Percentiles rank a stretch among this genome's conserved stretches.
phyloP scores from a whole-genome alignment of 164 flowering plant species.

The Euptelea pleiosperma region DNA sequence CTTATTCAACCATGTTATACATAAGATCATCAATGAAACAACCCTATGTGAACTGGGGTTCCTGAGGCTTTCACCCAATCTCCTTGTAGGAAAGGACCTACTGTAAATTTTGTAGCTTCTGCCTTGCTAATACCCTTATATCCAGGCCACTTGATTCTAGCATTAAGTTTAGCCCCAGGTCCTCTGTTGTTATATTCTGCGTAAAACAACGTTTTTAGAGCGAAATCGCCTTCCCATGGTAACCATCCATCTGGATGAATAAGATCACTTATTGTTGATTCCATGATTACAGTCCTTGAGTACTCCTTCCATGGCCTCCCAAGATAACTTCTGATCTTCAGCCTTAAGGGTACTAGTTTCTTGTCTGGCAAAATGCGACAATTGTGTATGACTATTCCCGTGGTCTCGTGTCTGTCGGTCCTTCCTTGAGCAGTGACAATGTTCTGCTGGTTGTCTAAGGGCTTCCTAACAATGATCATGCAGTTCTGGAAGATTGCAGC shows the following conservation, averaged over 20 bases:
- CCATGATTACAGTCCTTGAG: slow-evolving; percentile 31
- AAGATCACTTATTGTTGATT: slow-evolving; percentile 24
- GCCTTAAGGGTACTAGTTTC: slow-evolving; percentile 14
- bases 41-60: slow-evolving; percentile 14
- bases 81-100: slow-evolving; percentile 19
- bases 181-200: slow-evolving; percentile 25
- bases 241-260: slow-evolving; percentile 28
- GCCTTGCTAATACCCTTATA: slow-evolving; percentile 13
- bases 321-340: slow-evolving; percentile 16
- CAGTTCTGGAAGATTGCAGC: slow-evolving; percentile 39
- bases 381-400: slow-evolving; percentile 34
- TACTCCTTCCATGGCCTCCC: slow-evolving; percentile 38
- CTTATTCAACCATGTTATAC: not conserved
- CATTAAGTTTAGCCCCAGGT: slow-evolving; percentile 17
- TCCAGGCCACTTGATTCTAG: slow-evolving; percentile 28
- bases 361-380: slow-evolving; percentile 23
- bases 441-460: slow-evolving; percentile 35
- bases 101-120: slow-evolving; percentile 21
- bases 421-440: slow-evolving; percentile 50
- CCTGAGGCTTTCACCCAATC: slow-evolving; percentile 23
- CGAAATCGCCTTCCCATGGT: slow-evolving; percentile 30
- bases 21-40: slow-evolving; percentile 7
- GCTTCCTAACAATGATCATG: slow-evolving; percentile 28
- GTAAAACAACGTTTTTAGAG: slow-evolving; percentile 24
- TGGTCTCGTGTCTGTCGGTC: slow-evolving; percentile 21